A percentile compares a stretch with the other conserved stretches of the same genome.
Conservation (phyloP, 257 asterid genomes). For the Jacaranda mimosifolia region DNA sequence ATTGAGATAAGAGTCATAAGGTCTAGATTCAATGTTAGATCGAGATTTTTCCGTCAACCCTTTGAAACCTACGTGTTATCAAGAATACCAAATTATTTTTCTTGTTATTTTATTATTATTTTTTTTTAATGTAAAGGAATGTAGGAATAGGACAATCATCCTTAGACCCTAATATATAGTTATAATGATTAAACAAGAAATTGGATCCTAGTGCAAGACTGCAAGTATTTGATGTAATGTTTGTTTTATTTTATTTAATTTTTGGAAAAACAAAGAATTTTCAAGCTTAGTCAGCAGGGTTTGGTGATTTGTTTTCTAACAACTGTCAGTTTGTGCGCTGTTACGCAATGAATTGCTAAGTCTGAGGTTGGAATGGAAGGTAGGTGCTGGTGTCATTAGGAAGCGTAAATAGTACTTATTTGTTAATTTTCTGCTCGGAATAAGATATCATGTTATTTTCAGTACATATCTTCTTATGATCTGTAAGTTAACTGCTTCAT, state of each 20-base stretch:
- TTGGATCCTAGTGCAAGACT: slow-evolving; percentile 36
- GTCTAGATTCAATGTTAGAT: slow-evolving; percentile 41
- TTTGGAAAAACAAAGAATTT: slow-evolving; percentile 19
- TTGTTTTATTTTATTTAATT: neutral
- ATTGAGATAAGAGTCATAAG: neutral
- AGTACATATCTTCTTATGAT: too few relatives aligned
- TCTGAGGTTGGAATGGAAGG: neutral
- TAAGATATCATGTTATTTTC: neutral
- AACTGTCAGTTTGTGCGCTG: slow-evolving; percentile 36
- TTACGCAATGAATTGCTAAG: slow-evolving; percentile 40
- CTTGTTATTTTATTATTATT: neutral
- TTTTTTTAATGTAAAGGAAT: slow-evolving; percentile 1
- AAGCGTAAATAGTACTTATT: neutral
- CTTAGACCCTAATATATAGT: too few relatives aligned
- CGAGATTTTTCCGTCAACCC: slow-evolving; percentile 23
- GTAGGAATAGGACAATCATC: slow-evolving; percentile 8
- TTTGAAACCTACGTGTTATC: slow-evolving; percentile 31
- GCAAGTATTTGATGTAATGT: slow-evolving; percentile 28
- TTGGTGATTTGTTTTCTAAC: slow-evolving; percentile 22
- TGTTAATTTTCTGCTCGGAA: neutral
- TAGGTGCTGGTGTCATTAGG: neutral
- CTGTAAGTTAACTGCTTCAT: too few relatives aligned
- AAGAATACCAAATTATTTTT: neutral
- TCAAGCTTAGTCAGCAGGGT: neutral
- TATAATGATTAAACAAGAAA: slow-evolving; percentile 13